These are phyloP conservation scores for Xylariaceae sp. DNA, from an alignment of 2,329 filamentous ascomycete species.

Conservation along the genomic window DNA sequence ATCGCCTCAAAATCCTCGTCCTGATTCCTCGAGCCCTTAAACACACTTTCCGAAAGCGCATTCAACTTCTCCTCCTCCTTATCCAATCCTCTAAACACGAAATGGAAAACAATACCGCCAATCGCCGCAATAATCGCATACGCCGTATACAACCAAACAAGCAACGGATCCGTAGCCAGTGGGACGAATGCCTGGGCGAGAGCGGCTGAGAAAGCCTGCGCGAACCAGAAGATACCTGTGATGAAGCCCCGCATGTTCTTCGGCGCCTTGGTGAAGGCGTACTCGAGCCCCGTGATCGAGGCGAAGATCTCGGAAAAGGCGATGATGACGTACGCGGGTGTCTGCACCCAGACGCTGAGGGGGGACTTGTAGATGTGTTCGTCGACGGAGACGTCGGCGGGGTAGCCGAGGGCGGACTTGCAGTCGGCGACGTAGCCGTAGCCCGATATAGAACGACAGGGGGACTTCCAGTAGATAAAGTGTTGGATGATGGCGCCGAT, in stretches of 20 bases:
- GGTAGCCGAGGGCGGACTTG: conserved; percentile 13
- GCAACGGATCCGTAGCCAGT: conserved; percentile 55
- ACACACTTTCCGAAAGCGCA: conserved; percentile 39
- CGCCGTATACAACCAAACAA: conserved; percentile 68
- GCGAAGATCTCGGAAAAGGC: conserved; percentile 58
- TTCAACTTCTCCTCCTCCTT: conserved; percentile 63
- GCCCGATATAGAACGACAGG: conserved; percentile 32
- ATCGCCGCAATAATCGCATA: conserved; percentile 61
- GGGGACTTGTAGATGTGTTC: conserved; percentile 31
- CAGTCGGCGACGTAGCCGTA: conserved; percentile 48
- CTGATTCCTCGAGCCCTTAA: conserved; percentile 26
- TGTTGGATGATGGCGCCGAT: conserved; percentile 57
- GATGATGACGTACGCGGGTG: conserved; percentile 53
- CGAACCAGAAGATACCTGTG: conserved; percentile 55
- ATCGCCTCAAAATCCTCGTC: conserved; percentile 26
- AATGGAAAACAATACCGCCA: conserved; percentile 62
- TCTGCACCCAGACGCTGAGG: conserved; percentile 58
- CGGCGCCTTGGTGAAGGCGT: conserved; percentile 69
- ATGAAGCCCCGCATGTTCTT: conserved; percentile 62
- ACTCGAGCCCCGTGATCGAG: conserved; percentile 65
- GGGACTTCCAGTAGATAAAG: conserved; percentile 41
- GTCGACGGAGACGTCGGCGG: conserved; percentile 13
- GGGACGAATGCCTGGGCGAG: conserved; percentile 56
- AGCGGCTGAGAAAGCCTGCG: conserved; percentile 52
- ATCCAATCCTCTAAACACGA: conserved; percentile 58